These are phyloP conservation scores for Cladosporium sp. DNA, from an alignment of 2,329 filamentous ascomycete genomes.

Conservation along the genomic window DNA sequence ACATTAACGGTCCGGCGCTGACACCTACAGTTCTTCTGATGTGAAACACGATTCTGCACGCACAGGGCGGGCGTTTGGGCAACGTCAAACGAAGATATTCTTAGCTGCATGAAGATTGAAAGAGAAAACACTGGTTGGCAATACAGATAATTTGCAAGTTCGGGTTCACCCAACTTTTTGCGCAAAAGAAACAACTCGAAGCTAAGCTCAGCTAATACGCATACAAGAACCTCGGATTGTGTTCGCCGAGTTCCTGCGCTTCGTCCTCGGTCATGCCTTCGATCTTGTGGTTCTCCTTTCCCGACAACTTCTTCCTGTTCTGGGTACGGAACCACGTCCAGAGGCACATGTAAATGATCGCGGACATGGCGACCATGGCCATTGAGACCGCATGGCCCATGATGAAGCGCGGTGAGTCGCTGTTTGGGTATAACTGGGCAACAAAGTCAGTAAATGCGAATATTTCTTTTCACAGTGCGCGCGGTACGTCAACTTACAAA, in stretches of 20 bases:
- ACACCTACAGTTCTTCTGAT: too few species aligned
- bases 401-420: constrained; percentile 44
- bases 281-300: constrained; percentile 38
- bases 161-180: too few species aligned
- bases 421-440: constrained; percentile 43
- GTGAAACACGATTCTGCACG: too few species aligned
- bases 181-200: too few species aligned
- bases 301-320: constrained; percentile 36
- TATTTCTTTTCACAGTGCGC: too few species aligned
- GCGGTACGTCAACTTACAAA: not conserved
- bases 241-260: constrained; percentile 42
- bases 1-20: too few species aligned
- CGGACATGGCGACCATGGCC: constrained; percentile 44
- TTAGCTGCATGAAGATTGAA: too few species aligned
- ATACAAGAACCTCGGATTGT: constrained; percentile 41
- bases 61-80: too few species aligned
- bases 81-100: too few species aligned
- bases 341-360: constrained; percentile 22
- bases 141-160: too few species aligned
- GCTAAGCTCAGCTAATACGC: constrained; percentile 23
- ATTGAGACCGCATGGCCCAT: constrained; percentile 51
- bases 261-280: constrained; percentile 40
- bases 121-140: too few species aligned
- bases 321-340: constrained; percentile 26
- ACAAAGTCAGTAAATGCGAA: too few species aligned